Evolutionary conservation across 768 basidiomycete genomes (phyloP).

Genomic region (Gymnopilus junonius): DNA sequence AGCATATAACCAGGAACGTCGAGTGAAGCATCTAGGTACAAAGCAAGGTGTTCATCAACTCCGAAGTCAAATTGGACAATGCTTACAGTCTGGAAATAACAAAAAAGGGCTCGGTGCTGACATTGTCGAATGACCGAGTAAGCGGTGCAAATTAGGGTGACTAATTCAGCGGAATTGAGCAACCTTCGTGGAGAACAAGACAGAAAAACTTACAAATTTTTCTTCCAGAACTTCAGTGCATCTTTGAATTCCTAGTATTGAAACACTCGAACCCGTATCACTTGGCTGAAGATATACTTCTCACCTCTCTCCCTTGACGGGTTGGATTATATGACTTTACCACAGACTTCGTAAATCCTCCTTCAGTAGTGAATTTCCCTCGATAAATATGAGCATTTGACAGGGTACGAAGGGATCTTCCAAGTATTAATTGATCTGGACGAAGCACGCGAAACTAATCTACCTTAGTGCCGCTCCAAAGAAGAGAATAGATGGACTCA

Average conservation of each 20-base stretch:
- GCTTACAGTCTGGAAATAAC: background rate
- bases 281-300: background rate
- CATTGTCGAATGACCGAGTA: background rate
- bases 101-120: background rate
- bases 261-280: background rate
- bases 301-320: background rate
- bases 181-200: background rate
- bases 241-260: background rate
- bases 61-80: background rate
- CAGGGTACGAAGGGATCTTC: background rate
- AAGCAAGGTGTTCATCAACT: background rate
- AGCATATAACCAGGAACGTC: background rate
- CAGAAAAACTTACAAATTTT: background rate
- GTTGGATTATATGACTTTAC: background rate
- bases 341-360: background rate
- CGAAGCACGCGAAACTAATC: background rate
- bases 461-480: background rate
- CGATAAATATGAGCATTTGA: background rate
- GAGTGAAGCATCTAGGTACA: background rate
- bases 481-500: background rate
- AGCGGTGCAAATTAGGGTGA: background rate
- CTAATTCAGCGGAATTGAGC: background rate
- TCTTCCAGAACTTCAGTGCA: background rate
- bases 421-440: background rate
- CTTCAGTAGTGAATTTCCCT: background rate